These are phyloP conservation scores for Lactuca saligna DNA, from an alignment of 129 eudicot species.

Conservation along the genomic window DNA sequence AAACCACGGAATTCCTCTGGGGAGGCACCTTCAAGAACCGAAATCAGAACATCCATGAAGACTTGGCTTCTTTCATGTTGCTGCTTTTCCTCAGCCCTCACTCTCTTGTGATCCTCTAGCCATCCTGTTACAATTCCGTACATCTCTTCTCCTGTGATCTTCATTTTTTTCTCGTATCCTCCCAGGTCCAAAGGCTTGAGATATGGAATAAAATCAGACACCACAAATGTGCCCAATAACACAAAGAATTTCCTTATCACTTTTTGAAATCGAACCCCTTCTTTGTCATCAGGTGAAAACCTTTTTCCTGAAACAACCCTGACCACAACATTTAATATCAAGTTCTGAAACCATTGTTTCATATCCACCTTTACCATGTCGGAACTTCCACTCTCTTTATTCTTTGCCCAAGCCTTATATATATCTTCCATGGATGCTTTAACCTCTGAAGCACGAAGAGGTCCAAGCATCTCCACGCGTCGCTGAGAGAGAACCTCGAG, in stretches of 20 bases:
- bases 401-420: constrained; percentile 15
- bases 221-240: constrained; percentile 17
- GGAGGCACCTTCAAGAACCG: constrained; percentile 5
- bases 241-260: neutral
- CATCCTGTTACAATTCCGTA: constrained; percentile 2
- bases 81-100: neutral
- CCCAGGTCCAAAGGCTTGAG: constrained; percentile 14
- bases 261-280: constrained; percentile 7
- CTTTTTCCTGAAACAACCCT: constrained; percentile 27
- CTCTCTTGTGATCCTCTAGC: constrained; percentile 16
- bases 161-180: constrained; percentile 16
- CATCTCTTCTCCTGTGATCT: neutral
- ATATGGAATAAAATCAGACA: constrained; percentile 13
- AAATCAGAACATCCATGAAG: constrained; percentile 30
- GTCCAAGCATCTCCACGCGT: constrained; percentile 24
- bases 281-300: neutral
- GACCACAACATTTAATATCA: neutral
- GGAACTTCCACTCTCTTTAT: neutral
- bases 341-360: constrained; percentile 23
- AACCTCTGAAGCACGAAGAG: constrained; percentile 22
- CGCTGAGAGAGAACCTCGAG: constrained; percentile 30
- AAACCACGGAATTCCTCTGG: constrained; percentile 7
- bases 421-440: constrained; percentile 2
- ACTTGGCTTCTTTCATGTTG: constrained; percentile 1
- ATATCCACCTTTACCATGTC: constrained; percentile 24